These are phyloP conservation scores for Cyberlindnera maritima DNA, from an alignment of 805 yeast genomes.

Conservation along the genomic window DNA sequence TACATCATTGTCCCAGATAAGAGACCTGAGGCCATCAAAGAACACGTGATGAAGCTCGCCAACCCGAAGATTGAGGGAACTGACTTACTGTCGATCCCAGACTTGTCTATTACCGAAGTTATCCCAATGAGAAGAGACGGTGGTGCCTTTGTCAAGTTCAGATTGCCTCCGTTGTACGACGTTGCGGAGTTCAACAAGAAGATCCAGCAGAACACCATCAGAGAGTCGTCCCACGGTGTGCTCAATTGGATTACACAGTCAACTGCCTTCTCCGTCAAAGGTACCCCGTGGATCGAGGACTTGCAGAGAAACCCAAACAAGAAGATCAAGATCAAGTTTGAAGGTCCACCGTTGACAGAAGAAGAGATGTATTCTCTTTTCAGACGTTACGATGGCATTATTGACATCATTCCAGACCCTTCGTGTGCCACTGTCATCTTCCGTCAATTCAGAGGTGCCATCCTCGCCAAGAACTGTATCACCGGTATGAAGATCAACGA, in stretches of 20 bases:
- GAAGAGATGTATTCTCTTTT: constrained; percentile 79
- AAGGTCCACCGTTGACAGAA: constrained; percentile 73
- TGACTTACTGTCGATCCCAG: constrained; percentile 34
- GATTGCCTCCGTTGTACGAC: constrained; percentile 50
- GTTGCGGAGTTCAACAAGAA: constrained; percentile 51
- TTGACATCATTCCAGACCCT: constrained; percentile 64
- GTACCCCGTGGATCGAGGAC: constrained; percentile 96
- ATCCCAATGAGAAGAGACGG: constrained; percentile 82
- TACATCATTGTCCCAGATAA: constrained; percentile 35
- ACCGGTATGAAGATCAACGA: constrained; percentile 70
- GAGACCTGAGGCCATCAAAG: constrained; percentile 38
- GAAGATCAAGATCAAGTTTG: constrained; percentile 62
- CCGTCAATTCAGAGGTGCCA: constrained; percentile 60
- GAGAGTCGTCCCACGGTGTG: constrained; percentile 35
- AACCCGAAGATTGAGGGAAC: constrained; percentile 29
- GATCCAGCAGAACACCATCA: constrained; percentile 46
- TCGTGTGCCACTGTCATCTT: constrained; percentile 51
- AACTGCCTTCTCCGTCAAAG: constrained; percentile 71
- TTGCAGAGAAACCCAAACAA: constrained; percentile 71
- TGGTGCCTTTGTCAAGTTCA: constrained; percentile 85
- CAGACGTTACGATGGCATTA: constrained; percentile 82
- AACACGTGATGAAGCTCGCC: constrained; percentile 38
- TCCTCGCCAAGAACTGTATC: constrained; percentile 85
- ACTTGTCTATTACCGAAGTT: constrained; percentile 51
- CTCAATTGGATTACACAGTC: constrained; percentile 47